A percentile compares a stretch with the other conserved stretches of the same genome.
Evolutionary conservation across 2,329 filamentous ascomycete species (phyloP).

Genomic region (Triangularia setosa): DNA sequence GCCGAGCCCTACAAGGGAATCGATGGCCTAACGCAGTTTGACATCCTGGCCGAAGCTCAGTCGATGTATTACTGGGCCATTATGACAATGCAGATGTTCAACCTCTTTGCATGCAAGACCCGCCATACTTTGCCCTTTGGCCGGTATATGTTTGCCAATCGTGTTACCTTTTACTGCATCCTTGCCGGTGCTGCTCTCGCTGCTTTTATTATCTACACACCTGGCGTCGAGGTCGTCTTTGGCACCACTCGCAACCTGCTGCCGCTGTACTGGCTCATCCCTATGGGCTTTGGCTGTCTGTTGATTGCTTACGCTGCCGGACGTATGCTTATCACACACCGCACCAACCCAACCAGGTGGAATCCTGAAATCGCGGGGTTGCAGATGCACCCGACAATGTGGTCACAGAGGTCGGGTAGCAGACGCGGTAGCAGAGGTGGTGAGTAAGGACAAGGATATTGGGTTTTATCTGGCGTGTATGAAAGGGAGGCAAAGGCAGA

Average conservation of each 20-base stretch:
- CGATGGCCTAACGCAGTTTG: constrained; percentile 17
- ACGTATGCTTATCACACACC: constrained; percentile 14
- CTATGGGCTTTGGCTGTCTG: constrained; percentile 17
- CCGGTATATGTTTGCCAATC: constrained; percentile 55
- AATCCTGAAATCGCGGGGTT: constrained; percentile 35
- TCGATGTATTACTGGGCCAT: constrained; percentile 22
- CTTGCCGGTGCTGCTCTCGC: constrained; percentile 15
- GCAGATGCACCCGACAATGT: constrained; percentile 51
- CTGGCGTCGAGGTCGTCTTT: constrained; percentile 19
- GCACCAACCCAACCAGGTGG: constrained; percentile 16
- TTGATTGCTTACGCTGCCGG: constrained; percentile 14
- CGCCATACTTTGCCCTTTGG: constrained; percentile 43
- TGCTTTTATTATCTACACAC: constrained; percentile 19
- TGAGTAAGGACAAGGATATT: not conserved
- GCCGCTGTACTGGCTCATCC: constrained; percentile 18
- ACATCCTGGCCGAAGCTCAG: constrained; percentile 22
- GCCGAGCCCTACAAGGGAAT: constrained; percentile 17
- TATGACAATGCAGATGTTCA: constrained; percentile 23
- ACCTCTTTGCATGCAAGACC: constrained; percentile 19
- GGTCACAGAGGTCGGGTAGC: not conserved
- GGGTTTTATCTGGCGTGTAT: not conserved
- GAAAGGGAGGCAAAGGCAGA: not conserved
- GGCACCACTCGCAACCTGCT: constrained; percentile 15
- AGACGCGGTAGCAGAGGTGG: not conserved
- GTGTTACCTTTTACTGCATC: constrained; percentile 21